A percentile compares a stretch with the other conserved stretches of the same genome.
phyloP scores from a whole-genome alignment of 371 early-diverging fungal genomes.

The Gilbertella persicaria region DNA sequence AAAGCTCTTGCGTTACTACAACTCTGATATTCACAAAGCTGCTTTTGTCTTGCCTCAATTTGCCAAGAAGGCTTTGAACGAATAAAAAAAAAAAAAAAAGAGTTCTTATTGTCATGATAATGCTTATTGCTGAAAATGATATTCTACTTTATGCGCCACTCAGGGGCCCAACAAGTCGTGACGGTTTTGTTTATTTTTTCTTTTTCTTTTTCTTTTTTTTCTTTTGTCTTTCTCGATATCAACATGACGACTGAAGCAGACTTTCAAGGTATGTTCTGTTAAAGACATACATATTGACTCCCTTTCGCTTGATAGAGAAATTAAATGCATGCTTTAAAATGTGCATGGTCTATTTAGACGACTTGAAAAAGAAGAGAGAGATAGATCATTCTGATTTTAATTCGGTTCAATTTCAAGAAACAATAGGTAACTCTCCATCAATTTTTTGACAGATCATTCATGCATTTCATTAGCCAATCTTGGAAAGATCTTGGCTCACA shows the following conservation, averaged over 20 bases:
- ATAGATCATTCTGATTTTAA: slow-evolving; percentile 27
- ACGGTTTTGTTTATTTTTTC: too few relatives aligned
- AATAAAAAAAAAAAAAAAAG: too few relatives aligned
- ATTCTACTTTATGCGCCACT: too few relatives aligned
- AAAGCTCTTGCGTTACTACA: slow-evolving; percentile 88
- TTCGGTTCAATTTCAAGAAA: slow-evolving; percentile 27
- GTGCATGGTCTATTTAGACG: slow-evolving; percentile 33
- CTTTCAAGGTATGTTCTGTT: slow-evolving; percentile 6
- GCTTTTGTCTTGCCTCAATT: slow-evolving; percentile 94
- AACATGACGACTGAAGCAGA: slow-evolving; percentile 23
- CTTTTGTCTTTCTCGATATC: too few relatives aligned
- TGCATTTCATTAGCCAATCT: slow-evolving; percentile 23
- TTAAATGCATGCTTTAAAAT: slow-evolving; percentile 40
- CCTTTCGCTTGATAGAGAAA: slow-evolving; percentile 19
- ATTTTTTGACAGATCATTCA: background rate
- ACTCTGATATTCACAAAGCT: slow-evolving; percentile 89
- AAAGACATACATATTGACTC: too few relatives aligned
- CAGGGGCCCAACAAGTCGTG: too few relatives aligned
- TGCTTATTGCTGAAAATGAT: too few relatives aligned
- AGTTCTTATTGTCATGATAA: too few relatives aligned
- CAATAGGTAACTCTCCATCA: slow-evolving; percentile 22
- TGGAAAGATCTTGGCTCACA: slow-evolving; percentile 39
- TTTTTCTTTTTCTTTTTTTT: too few relatives aligned
- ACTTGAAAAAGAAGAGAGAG: slow-evolving; percentile 28
- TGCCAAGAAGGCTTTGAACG: slow-evolving; percentile 59